Evolutionary conservation across 2,329 filamentous ascomycete genomes (phyloP), one percentile per base, ranked within the genome.

Genomic region (Diaporthe helianthi): DNA sequence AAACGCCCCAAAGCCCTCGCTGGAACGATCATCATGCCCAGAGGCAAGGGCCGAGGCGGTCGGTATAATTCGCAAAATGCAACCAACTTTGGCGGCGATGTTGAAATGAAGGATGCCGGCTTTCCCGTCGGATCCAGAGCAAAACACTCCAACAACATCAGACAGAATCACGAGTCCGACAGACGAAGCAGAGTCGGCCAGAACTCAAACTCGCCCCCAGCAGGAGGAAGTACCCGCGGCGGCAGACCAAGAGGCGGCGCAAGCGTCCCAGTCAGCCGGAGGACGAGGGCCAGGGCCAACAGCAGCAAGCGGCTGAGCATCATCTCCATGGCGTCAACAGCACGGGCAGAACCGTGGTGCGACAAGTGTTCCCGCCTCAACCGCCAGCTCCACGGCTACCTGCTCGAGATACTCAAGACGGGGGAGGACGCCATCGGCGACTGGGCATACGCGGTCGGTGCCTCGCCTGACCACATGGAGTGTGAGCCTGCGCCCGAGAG

Each of bases 401-500:
- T 71, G n/a, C 38, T 63, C 47, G 46, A 49, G 22, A 46, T 69
- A 36, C 60, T 66, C 1, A 63, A 63, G 33, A 15, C 15, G 4
- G 66, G 53, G 13, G 47, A 51, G 66, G 38, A 66, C 31, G 65
- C 68, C 22, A 29, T 73, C 15, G 71, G 71, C 54, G 65, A 65
- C 49, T 74, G 73, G 73, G 73, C 72, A 7, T 67, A 69, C 24
- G 72, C 69, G 15, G 70, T 73, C 7, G 72, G 72, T 19, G 71
- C 69, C 6, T 70, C 70, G 10, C 67, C 73, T 9, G 75, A 76
- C 38, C 71, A 72, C 17, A 76, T 76, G 75, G 74, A 76, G 41
- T 76, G 75, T 68, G 74, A 75, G 61, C 74, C 72, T 2, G 75
- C 75, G 54, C 70, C 72, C 17, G 69, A 69, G 67, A 69, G 71